These are phyloP conservation scores for Vinca minor DNA, from an alignment of 257 asterid genomes.

Conservation along the genomic window DNA sequence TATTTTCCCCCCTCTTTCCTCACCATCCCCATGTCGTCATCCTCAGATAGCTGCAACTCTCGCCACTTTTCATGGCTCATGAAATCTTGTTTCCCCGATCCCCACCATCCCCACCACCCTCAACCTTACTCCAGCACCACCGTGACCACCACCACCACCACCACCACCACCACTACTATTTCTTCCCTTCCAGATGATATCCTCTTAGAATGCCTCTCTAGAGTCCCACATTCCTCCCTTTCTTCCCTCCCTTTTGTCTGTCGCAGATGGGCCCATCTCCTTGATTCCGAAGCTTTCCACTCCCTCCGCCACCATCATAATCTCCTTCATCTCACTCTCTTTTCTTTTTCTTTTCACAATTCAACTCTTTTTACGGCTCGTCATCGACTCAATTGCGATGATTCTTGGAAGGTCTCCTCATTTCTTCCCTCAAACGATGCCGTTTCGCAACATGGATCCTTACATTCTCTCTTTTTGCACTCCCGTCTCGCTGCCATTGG, in stretches of 20 bases:
- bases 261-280: constrained; percentile 70
- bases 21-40: constrained; percentile 8
- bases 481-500: constrained; percentile 53
- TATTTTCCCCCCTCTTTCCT: background rate
- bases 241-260: constrained; percentile 68
- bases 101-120: constrained; percentile 54
- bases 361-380: constrained; percentile 62
- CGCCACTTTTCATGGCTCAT: constrained; percentile 81
- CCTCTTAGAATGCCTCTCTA: constrained; percentile 67
- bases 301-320: constrained; percentile 53
- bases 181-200: constrained; percentile 75
- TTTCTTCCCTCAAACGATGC: constrained; percentile 34
- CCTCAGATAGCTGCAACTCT: constrained; percentile 54
- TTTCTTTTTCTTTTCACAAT: constrained; percentile 46
- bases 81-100: constrained; percentile 79
- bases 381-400: constrained; percentile 31
- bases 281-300: constrained; percentile 52
- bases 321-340: constrained; percentile 42
- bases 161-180: constrained; percentile 36
- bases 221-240: constrained; percentile 53
- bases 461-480: constrained; percentile 37
- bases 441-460: constrained; percentile 21
- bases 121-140: constrained; percentile 20
- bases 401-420: constrained; percentile 50
- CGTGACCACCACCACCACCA: constrained; percentile 20